These are phyloP conservation scores for Lasiodiplodia hormozganensis DNA, from an alignment of 2,329 filamentous ascomycete genomes.

Conservation along the genomic window DNA sequence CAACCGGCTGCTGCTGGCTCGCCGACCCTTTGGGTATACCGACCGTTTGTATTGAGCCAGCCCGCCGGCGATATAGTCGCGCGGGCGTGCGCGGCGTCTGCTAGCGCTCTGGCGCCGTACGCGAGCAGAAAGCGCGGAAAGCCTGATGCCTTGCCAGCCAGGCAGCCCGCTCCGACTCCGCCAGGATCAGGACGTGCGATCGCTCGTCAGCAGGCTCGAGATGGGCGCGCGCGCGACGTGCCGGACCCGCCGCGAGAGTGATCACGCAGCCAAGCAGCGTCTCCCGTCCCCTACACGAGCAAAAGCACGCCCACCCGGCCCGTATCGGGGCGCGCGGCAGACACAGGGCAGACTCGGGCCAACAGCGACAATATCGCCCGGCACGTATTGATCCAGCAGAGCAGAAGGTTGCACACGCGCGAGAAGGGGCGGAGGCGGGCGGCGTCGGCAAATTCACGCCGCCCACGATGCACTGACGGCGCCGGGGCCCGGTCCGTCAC, in stretches of 20 bases:
- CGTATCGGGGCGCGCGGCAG: constrained; percentile 14
- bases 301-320: constrained; percentile 3
- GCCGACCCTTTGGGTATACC: constrained; percentile 10
- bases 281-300: constrained; percentile 15
- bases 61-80: background rate
- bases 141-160: constrained; percentile 19
- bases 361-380: constrained; percentile 22
- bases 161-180: constrained; percentile 19
- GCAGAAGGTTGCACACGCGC: background rate
- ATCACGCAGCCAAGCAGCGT: constrained; percentile 16
- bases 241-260: constrained; percentile 20
- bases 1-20: background rate
- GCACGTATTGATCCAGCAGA: constrained; percentile 9
- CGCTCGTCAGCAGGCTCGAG: constrained; percentile 18
- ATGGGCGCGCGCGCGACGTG: constrained; percentile 21
- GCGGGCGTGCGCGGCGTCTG: constrained; percentile 8
- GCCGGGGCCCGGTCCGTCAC: constrained; percentile 18
- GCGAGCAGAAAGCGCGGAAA: constrained; percentile 21
- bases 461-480: constrained; percentile 21
- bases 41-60: background rate
- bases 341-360: constrained; percentile 18
- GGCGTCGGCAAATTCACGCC: constrained; percentile 25
- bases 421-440: background rate
- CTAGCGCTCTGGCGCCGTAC: constrained; percentile 25
- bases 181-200: constrained; percentile 21